Evolutionary conservation across 768 basidiomycete species (phyloP).

Genomic region (Russula ochroleuca): DNA sequence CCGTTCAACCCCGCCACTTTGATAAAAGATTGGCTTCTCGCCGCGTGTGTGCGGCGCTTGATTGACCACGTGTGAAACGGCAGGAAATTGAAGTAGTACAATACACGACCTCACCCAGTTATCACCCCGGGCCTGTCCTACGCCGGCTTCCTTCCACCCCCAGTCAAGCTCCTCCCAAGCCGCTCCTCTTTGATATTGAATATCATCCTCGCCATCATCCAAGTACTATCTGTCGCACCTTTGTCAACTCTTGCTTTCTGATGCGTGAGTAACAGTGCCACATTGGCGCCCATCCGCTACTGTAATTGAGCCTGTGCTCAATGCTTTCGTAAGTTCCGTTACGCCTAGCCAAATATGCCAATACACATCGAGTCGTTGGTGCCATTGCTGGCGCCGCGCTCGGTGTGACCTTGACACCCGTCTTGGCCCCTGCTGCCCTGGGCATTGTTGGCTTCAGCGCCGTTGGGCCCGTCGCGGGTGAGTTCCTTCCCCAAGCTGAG

Average conservation of each 20-base stretch:
- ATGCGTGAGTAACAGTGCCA: slow-evolving; percentile 2
- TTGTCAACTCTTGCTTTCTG: background rate
- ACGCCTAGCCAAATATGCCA: background rate
- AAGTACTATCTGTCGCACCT: background rate
- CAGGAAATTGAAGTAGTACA: too few species aligned
- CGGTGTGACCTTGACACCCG: background rate
- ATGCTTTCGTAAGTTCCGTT: background rate
- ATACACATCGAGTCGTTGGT: background rate
- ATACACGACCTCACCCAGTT: background rate
- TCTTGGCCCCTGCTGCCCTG: background rate
- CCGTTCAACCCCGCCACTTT: background rate
- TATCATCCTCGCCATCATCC: background rate
- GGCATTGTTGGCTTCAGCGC: slow-evolving; percentile 7
- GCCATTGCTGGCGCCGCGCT: background rate
- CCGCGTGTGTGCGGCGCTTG: background rate
- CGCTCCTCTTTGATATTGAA: background rate
- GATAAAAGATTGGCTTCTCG: background rate
- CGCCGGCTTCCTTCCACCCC: background rate
- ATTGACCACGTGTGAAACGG: background rate
- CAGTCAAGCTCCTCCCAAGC: background rate
- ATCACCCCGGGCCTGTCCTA: too few species aligned
- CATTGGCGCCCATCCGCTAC: background rate
- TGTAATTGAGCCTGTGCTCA: background rate
- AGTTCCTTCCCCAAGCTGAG: too few species aligned
- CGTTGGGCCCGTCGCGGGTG: background rate